Evolutionary conservation across 306 rosid genomes (phyloP).

Genomic region (Elaeagnus macrophylla): DNA sequence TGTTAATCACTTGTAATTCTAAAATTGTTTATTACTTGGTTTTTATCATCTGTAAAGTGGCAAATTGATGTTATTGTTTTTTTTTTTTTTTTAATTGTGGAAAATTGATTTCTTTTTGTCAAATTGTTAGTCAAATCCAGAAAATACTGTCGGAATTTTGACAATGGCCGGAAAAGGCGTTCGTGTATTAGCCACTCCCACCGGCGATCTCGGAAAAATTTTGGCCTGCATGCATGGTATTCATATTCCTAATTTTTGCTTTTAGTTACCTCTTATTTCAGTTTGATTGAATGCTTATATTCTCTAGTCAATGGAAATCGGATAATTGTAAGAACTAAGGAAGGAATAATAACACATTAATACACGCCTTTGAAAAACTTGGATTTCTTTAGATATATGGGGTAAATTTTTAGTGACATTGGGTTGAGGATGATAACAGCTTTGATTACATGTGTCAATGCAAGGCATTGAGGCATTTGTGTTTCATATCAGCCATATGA

Average conservation of each 20-base stretch:
- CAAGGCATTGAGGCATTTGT: not conserved
- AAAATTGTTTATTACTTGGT: not conserved
- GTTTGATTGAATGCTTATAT: not conserved
- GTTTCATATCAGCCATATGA: not conserved
- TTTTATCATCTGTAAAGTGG: not conserved
- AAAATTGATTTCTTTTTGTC: conserved; percentile 11
- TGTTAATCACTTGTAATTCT: not conserved
- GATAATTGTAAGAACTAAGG: not conserved
- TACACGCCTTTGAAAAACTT: not conserved
- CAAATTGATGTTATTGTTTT: no score
- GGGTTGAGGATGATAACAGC: not conserved
- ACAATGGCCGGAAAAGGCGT: conserved; percentile 80
- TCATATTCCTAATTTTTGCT: not conserved
- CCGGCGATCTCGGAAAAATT: conserved; percentile 41
- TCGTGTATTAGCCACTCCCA: conserved; percentile 41
- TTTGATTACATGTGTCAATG: not conserved
- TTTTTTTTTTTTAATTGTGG: conserved; percentile 2
- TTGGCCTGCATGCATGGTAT: conserved; percentile 75
- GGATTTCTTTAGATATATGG: not conserved
- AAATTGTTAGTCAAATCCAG: conserved; percentile 53
- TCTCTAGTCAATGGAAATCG: not conserved
- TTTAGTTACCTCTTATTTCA: not conserved
- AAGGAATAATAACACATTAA: not conserved
- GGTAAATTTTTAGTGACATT: not conserved
- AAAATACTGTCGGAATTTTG: conserved; percentile 69